Percentiles rank a stretch among this genome's conserved stretches.
These are phyloP conservation scores for Phytophthora litchii DNA, from an alignment of 352 stramenopile genomes.

Conservation along the genomic window DNA sequence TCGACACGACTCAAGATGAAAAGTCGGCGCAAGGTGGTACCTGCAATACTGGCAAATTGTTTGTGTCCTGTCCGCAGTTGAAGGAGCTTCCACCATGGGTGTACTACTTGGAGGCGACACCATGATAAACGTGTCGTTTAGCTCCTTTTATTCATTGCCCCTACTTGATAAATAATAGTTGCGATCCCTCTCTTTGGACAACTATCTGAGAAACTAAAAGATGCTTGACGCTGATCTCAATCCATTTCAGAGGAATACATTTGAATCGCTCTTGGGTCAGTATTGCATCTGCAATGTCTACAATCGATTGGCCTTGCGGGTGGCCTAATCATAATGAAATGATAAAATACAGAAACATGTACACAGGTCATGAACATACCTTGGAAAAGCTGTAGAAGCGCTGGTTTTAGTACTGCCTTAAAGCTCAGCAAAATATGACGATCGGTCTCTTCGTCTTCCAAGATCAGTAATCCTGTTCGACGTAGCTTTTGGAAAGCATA, in stretches of 20 bases:
- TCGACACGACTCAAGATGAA: constrained; percentile 39
- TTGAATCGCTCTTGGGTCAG: constrained; percentile 54
- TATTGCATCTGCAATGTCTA: constrained; percentile 55
- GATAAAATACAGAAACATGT: neutral
- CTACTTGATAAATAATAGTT: constrained; percentile 43
- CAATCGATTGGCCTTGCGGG: constrained; percentile 38
- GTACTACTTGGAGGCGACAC: constrained; percentile 77
- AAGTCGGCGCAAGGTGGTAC: constrained; percentile 13
- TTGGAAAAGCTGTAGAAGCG: constrained; percentile 44
- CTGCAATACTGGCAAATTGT: constrained; percentile 69
- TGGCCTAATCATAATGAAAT: constrained; percentile 29
- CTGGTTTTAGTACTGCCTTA: constrained; percentile 47
- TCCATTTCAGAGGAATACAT: constrained; percentile 55
- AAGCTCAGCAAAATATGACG: constrained; percentile 63
- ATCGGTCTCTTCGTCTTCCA: constrained; percentile 62
- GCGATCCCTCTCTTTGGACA: constrained; percentile 39
- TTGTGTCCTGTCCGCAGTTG: constrained; percentile 75
- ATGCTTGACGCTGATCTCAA: constrained; percentile 46
- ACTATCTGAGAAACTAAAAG: constrained; percentile 38
- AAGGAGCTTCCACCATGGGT: constrained; percentile 85
- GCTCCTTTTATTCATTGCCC: constrained; percentile 2
- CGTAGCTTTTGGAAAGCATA: constrained; percentile 52
- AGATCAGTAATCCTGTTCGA: constrained; percentile 52
- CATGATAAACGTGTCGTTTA: constrained; percentile 3
- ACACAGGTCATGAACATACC: constrained; percentile 28